A percentile compares a stretch with the other conserved stretches of the same genome.
Evolutionary conservation across 805 yeast genomes (phyloP).

Genomic region (Pichia exigua): DNA sequence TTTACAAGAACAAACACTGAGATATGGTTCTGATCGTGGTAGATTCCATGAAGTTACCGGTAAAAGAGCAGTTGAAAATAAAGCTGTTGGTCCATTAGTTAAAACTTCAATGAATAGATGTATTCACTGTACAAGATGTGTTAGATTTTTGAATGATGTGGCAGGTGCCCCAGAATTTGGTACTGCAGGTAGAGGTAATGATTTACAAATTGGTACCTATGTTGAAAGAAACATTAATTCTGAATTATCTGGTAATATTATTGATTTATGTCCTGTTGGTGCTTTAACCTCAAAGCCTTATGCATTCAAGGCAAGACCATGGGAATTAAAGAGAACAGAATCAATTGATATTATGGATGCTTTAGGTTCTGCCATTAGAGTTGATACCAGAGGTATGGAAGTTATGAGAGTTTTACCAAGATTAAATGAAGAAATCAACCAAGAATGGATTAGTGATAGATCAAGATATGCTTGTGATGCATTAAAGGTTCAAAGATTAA

Average conservation of each 20-base stretch:
- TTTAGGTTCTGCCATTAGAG: conserved; percentile 73
- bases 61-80: conserved; percentile 85
- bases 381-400: conserved; percentile 80
- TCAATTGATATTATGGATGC: conserved; percentile 80
- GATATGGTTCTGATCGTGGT: conserved; percentile 83
- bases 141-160: conserved; percentile 80
- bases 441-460: conserved; percentile 89
- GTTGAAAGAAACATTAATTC: conserved; percentile 77
- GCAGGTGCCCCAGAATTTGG: conserved; percentile 93
- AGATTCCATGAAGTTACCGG: conserved; percentile 76
- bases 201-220: conserved; percentile 86
- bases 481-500: conserved; percentile 75
- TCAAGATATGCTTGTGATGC: conserved; percentile 83
- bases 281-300: conserved; percentile 86
- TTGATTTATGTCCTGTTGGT: conserved; percentile 88
- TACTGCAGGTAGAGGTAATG: conserved; percentile 84
- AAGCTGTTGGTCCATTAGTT: conserved; percentile 82
- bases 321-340: conserved; percentile 89
- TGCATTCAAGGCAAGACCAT: conserved; percentile 87
- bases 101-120: conserved; percentile 90
- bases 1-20: conserved; percentile 76
- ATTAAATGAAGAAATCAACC: conserved; percentile 77
- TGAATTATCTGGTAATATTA: conserved; percentile 79
- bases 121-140: conserved; percentile 88
- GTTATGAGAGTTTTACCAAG: conserved; percentile 84